These are phyloP conservation scores for Cerrena zonata DNA, from an alignment of 1,284 basidiomycete species.

Conservation along the genomic window DNA sequence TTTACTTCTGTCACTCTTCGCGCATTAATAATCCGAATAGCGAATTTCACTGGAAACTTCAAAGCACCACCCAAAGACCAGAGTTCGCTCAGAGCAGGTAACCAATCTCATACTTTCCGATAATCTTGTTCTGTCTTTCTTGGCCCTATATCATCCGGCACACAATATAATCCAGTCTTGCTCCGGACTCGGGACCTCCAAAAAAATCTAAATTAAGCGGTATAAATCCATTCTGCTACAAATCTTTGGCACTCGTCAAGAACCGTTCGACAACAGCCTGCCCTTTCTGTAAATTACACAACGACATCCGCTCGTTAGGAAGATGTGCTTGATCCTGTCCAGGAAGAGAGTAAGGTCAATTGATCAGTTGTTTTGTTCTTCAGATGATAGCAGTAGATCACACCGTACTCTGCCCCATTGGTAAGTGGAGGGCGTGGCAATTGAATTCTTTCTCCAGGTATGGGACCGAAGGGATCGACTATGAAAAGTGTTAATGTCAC, in stretches of 20 bases:
- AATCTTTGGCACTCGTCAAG: constrained; percentile 26
- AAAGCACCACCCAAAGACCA: constrained; percentile 62
- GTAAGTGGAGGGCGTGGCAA: constrained; percentile 80
- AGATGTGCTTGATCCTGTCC: constrained; percentile 77
- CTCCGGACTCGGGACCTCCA: too few species aligned
- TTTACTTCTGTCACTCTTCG: constrained; percentile 9
- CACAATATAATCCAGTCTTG: too few species aligned
- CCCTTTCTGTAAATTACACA: constrained; percentile 70
- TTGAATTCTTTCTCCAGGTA: constrained; percentile 87
- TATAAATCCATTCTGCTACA: background rate
- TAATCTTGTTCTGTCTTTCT: too few species aligned
- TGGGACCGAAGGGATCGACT: constrained; percentile 88
- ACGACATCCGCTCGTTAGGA: constrained; percentile 78
- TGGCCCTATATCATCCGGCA: too few species aligned
- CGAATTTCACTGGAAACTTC: constrained; percentile 51
- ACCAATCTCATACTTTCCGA: constrained; percentile 67
- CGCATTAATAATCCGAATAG: too few species aligned
- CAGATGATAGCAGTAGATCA: constrained; percentile 9
- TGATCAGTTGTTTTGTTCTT: background rate
- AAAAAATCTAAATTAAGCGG: too few species aligned
- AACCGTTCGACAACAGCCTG: constrained; percentile 73
- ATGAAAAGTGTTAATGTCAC: background rate
- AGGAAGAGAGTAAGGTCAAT: background rate
- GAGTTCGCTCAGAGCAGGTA: constrained; percentile 63
- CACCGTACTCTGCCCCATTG: constrained; percentile 82